A percentile compares a stretch with the other conserved stretches of the same genome.
phyloP scores from a whole-genome alignment of 768 basidiomycete genomes.

The Boletales sp. region DNA sequence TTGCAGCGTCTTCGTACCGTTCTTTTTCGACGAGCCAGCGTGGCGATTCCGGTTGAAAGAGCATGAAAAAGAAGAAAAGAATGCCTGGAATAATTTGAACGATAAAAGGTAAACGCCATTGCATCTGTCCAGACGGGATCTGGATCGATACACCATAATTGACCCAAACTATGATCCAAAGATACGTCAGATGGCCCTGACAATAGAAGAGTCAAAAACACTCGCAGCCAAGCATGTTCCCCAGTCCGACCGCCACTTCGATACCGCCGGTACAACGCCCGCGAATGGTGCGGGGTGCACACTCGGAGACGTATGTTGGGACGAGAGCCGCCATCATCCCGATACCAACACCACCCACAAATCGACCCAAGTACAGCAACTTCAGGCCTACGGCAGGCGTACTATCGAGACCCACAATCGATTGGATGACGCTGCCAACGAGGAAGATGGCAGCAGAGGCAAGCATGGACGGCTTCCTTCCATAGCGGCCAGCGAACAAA shows the following conservation, averaged over 20 bases:
- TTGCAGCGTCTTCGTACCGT: constrained; percentile 32
- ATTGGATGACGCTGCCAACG: constrained; percentile 34
- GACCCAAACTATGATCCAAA: constrained; percentile 30
- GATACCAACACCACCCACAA: constrained; percentile 48
- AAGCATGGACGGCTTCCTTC: constrained; percentile 34
- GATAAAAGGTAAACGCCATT: constrained; percentile 38
- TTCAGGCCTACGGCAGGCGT: constrained; percentile 23
- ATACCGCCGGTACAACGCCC: constrained; percentile 35
- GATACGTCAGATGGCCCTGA: background rate
- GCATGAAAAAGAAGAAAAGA: constrained; percentile 34
- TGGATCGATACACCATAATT: constrained; percentile 31
- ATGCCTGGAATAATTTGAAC: constrained; percentile 39
- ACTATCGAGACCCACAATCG: constrained; percentile 31
- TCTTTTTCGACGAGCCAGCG: constrained; percentile 38
- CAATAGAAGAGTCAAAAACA: background rate
- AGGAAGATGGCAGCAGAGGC: constrained; percentile 30
- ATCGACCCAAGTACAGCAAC: constrained; percentile 35
- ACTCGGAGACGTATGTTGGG: constrained; percentile 38
- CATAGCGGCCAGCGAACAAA: constrained; percentile 30
- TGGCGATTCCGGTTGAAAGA: constrained; percentile 40
- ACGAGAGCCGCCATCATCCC: constrained; percentile 35
- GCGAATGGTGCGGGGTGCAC: constrained; percentile 34
- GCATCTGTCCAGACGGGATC: constrained; percentile 24
- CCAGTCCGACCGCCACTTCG: constrained; percentile 31
- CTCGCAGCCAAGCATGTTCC: constrained; percentile 36